Base-by-base conservation (phyloP, 108 stramenopile genomes). In the Conticribra guillardii region DNA sequence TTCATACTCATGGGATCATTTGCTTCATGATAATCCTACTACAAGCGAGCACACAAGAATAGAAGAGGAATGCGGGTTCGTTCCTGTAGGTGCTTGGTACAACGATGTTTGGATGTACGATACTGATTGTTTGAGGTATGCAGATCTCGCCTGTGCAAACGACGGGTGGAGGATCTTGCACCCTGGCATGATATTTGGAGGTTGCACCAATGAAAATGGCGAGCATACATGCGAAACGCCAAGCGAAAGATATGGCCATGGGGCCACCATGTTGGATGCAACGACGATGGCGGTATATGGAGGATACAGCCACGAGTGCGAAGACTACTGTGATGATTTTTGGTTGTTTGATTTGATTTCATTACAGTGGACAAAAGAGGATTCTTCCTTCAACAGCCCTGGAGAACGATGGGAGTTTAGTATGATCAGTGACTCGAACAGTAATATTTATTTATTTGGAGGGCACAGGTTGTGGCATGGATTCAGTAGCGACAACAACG, bases 381-480 rank as follows among this genome's bases (percentile, higher is more conserved):
- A 76, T 30, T 26, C 31, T 30, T 26, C 31, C 15, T 19, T 28
- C 19, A 41, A 16, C 4, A 54, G 29, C 29, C 92, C 92, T 17
- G 87, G 89, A 24, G 82, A 85, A 22, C 32, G 89, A 21, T 91
- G 90, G 90, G 50, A 75, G 44, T 86, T 84, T 55, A 69, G 72
- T 22, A 66, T 89, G 60, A 60, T 87, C 31, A 28, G 49, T 16
- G 59, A 60, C 53, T 66, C 33, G 1, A 58, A 29, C 29, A 18
- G 60, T 30, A 52, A 50, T 15, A 64, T 91, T 49, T 72, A 74
- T 46, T 32, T 93, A 37, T 94, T 92, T 65, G 94, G 94, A n/a
- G 94, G 94, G 1, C 90, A 91, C 49, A 85, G 94, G 1, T 65
- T 95, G 29, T 95, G 94, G 93, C 91, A 95, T 56, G 94, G 94